phyloP scores from a whole-genome alignment of 1,284 basidiomycete species.

The Serendipita sp. region DNA sequence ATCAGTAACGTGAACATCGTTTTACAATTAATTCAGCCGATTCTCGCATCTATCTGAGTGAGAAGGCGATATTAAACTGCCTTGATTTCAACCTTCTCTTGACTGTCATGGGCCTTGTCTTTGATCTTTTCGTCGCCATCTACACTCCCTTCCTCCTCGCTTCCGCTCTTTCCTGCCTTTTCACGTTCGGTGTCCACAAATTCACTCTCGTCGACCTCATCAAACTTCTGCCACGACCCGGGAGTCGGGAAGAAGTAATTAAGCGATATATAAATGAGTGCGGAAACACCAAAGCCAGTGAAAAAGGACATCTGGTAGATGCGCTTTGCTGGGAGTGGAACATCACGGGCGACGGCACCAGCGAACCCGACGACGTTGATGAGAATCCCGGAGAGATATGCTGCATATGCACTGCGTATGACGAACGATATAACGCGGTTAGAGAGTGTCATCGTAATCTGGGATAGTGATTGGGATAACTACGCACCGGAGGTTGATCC shows the following conservation, averaged over 20 bases:
- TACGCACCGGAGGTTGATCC: constrained; percentile 53
- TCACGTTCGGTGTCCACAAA: not conserved
- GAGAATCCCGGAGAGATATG: constrained; percentile 62
- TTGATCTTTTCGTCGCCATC: not conserved
- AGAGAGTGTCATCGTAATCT: not conserved
- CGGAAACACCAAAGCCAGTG: constrained; percentile 60
- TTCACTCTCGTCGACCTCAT: constrained; percentile 47
- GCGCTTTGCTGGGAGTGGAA: constrained; percentile 49
- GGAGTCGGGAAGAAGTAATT: constrained; percentile 45
- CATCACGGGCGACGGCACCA: constrained; percentile 26
- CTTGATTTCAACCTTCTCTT: not conserved
- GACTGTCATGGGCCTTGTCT: not conserved
- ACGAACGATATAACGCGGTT: not conserved
- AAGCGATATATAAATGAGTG: constrained; percentile 45
- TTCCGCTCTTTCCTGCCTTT: not conserved
- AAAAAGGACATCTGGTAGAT: constrained; percentile 68
- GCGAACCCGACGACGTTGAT: constrained; percentile 71
- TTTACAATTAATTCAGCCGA: too few relatives aligned
- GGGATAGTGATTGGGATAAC: not conserved
- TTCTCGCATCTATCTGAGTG: too few relatives aligned
- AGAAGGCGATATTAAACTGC: not conserved
- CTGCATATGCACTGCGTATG: constrained; percentile 43
- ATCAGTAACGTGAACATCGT: too few relatives aligned
- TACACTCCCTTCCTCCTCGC: not conserved
- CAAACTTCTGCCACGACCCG: constrained; percentile 36